Evolutionary conservation across 441 rosid genomes (phyloP).

Genomic region (Viola pubescens): DNA sequence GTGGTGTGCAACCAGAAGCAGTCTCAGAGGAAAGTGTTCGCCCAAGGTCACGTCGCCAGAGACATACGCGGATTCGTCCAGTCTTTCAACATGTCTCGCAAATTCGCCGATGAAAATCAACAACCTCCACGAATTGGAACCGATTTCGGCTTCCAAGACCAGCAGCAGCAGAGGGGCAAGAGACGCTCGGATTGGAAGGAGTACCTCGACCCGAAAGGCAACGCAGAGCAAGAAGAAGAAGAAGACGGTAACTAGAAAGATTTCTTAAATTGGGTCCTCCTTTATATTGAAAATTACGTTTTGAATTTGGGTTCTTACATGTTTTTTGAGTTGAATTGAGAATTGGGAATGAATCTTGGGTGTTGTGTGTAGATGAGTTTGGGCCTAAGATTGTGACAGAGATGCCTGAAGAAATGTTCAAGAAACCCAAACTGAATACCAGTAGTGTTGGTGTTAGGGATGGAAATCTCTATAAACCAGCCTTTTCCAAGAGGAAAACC

Average conservation of each 20-base stretch:
- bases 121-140: neutral
- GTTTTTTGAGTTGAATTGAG: neutral
- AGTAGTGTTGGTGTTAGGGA: constrained; percentile 2
- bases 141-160: neutral
- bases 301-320: neutral
- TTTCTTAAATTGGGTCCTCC: neutral
- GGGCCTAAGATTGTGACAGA: constrained; percentile 44
- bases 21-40: constrained; percentile 54
- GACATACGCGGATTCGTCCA: constrained; percentile 73
- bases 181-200: constrained; percentile 57
- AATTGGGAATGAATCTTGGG: neutral
- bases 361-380: constrained; percentile 9
- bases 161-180: constrained; percentile 17
- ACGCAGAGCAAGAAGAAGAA: constrained; percentile 14
- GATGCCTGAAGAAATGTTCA: constrained; percentile 34
- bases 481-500: constrained; percentile 21
- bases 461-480: constrained; percentile 21
- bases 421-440: constrained; percentile 41
- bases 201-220: constrained; percentile 34
- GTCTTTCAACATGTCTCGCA: constrained; percentile 65
- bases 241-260: neutral
- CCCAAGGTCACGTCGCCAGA: constrained; percentile 53
- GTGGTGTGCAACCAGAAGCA: constrained; percentile 80
- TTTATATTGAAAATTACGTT: too few species aligned
- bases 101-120: constrained; percentile 19